Percentiles rank a stretch among this genome's conserved stretches.
phyloP scores from a whole-genome alignment of 2,329 filamentous ascomycete species.

The Cadophora luteo-olivacea region DNA sequence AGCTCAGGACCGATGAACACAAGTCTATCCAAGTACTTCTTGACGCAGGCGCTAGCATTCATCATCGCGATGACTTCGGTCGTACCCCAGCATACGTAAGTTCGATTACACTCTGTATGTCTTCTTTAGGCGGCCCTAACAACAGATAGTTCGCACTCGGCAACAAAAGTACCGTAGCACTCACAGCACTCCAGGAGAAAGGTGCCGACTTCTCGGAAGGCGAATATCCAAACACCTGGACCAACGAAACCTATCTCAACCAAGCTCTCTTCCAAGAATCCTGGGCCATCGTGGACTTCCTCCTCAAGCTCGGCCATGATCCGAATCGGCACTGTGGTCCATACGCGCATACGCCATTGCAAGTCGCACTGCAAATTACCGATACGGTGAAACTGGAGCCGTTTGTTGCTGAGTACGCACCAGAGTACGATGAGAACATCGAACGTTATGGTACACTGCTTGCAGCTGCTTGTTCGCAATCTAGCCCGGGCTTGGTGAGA shows the following conservation, averaged over 20 bases:
- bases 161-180: not conserved
- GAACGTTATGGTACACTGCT: not conserved
- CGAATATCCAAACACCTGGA: not conserved
- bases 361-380: not conserved
- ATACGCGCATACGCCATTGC: not conserved
- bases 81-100: not conserved
- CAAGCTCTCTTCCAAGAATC: not conserved
- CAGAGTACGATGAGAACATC: not conserved
- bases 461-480: not conserved
- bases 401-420: not conserved
- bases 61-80: not conserved
- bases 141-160: not conserved
- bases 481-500: not conserved
- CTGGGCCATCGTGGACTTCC: not conserved
- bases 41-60: not conserved
- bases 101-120: not conserved
- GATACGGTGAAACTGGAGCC: not conserved
- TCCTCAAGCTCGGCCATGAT: not conserved
- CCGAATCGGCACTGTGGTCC: not conserved
- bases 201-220: not conserved
- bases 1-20: not conserved
- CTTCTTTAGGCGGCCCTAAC: not conserved
- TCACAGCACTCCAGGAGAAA: not conserved
- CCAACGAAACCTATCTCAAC: not conserved
- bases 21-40: not conserved